Evolutionary conservation across 2,329 filamentous ascomycete species (phyloP), one percentile per base, ranked within the genome.

Genomic region (Fonsecaea multimorphosa): DNA sequence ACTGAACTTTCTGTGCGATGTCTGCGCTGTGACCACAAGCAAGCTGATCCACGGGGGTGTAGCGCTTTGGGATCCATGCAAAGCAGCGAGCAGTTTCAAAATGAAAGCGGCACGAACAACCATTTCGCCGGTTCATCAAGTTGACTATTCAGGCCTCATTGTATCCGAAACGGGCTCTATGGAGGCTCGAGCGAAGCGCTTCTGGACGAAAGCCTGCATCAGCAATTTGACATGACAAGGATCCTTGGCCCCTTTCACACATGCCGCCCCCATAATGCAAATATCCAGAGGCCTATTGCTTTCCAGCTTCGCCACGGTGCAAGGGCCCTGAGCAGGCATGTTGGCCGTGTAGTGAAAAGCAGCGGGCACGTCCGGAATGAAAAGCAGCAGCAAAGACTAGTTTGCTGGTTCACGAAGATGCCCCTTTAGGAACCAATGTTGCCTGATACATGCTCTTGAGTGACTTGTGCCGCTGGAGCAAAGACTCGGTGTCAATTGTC

Each of bases 351-450:
- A 53, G 24, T n/a, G 31, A 58, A 58, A 58, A 58, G 34, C 55
- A 58, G 55, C 57, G 31, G 31, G 19, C 22, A 3, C 36, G 5
- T 27, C 19, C 36, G 57, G 7, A 24, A 9, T 58, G 32, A 31
- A 60, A 52, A 60, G 57, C 57, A 52, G 57, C 57, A 40, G 12
- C 3, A 36, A 14, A 52, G 38, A 16, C 14, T 9, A 52, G 11
- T 60, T 29, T 38, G 40, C 19, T 52, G 57, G 57, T 8, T 52
- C 57, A 52, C 12, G 4, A 60, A 52, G 16, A 27, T 12, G 19
- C 38, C 29, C 19, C 16, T 60, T 52, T 29, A 29, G 44, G 38
- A 19, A 40, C 22, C 38, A 49, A 49, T 49, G 22, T 27, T 27
- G 52, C 29, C 31, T 16, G 11, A 29, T 38, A 7, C 40, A 31